Base-by-base conservation (phyloP, 1,284 basidiomycete species). In the Cutaneotrichosporon sp. region DNA sequence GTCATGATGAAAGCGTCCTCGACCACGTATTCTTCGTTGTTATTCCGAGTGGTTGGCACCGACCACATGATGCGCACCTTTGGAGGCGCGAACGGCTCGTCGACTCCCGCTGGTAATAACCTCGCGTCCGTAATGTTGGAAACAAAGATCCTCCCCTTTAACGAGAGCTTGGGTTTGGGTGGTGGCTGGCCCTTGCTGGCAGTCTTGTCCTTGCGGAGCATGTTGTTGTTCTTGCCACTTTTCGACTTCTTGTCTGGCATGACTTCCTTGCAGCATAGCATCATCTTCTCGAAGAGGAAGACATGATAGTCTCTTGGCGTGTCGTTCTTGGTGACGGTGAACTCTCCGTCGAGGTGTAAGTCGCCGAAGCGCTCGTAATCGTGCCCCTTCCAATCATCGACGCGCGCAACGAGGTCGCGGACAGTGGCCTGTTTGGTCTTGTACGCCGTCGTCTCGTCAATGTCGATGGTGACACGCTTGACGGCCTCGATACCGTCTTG, bases 311-410 rank as follows among this genome's bases (percentile, higher is more conserved):
- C 97, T 70, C 96, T 86, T 78, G 98, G 94, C 71, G 94, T 91
- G 67, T 97, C 94, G 66, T 90, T 91, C 82, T 99, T 99, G 71
- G 91, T 94, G 61, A 99, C 97, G 68, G 90, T 88, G 80, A 99
- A 99, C 65, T 93, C 86, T 78, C 98, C 96, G 76, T 97, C 93
- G 26, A 98, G 87, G 42, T 96, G 85, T 55, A 99, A 88, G 67
- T 90, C 87, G 65, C 97, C 97, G 72, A 99, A 99, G 71, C 92
- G 90, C 71, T 88, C 88, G 51, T 97, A 85, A 75, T 96, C 91
- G 81, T 99, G 97, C 7, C 96, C 96, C 80, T 99, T 99, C 97
- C 97, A 99, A 80, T 99, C 96, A 70, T 97, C 94, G 58, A 99
- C 94, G 40, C 97, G 89, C 42, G 84, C 84, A 68, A 90, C 86